Percentiles rank a stretch among this genome's conserved stretches.
phyloP scores from a whole-genome alignment of 164 flowering plant genomes.

The Kalanchoe fedtschenkoi region DNA sequence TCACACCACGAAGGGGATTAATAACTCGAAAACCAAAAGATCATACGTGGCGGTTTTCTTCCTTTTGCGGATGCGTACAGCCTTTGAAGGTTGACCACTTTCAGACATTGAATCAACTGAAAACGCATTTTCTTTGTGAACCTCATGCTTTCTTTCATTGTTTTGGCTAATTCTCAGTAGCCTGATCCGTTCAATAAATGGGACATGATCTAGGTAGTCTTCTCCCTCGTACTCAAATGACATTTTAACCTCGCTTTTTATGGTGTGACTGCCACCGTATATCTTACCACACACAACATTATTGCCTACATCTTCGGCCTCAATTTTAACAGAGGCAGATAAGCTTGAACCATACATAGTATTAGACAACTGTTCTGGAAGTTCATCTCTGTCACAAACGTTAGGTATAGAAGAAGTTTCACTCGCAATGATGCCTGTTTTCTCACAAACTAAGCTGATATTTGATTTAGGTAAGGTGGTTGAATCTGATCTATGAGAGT shows the following conservation, averaged over 20 bases:
- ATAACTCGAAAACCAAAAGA: not conserved
- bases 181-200: constrained; percentile 44
- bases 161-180: constrained; percentile 17
- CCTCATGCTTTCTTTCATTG: constrained; percentile 9
- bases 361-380: not conserved
- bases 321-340: constrained; percentile 24
- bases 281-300: constrained; percentile 11
- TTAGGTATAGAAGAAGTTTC: not conserved
- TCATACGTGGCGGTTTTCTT: constrained; percentile 65
- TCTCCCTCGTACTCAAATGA: constrained; percentile 13
- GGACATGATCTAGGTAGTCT: constrained; percentile 58
- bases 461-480: not conserved
- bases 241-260: constrained; percentile 32
- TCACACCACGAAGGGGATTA: not conserved
- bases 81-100: constrained; percentile 18
- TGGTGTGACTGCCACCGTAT: constrained; percentile 3
- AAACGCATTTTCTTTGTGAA: constrained; percentile 11
- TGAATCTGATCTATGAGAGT: not conserved
- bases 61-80: constrained; percentile 37
- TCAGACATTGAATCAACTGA: constrained; percentile 14
- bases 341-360: constrained; percentile 9
- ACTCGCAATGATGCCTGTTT: not conserved
- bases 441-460: not conserved
- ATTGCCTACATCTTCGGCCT: constrained; percentile 32
- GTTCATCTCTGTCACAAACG: not conserved